Conservation (phyloP, 148 eudicot genomes). For the Camellia lanceoleosa region DNA sequence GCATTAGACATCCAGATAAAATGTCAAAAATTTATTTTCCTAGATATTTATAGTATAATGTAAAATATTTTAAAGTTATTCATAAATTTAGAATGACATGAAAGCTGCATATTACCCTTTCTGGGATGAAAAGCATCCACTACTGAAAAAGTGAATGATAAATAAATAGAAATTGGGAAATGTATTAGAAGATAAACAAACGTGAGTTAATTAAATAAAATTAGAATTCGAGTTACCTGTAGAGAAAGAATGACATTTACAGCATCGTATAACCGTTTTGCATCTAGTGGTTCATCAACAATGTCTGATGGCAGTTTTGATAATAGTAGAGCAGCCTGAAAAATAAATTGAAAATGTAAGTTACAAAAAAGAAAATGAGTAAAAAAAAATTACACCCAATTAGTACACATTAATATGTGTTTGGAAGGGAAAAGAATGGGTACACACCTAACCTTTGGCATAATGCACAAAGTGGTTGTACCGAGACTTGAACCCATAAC, state of each 20-base stretch:
- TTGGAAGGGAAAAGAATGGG: too few relatives aligned
- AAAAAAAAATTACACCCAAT: too few relatives aligned
- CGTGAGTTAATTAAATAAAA: conserved; percentile 15
- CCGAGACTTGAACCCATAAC: too few relatives aligned
- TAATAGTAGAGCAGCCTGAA: conserved; percentile 69
- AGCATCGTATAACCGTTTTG: conserved; percentile 62
- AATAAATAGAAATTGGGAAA: not conserved
- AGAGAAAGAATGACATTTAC: conserved; percentile 83
- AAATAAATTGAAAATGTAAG: conserved; percentile 20
- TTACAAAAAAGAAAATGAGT: not conserved
- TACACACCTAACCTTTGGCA: too few relatives aligned
- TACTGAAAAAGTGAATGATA: conserved; percentile 1
- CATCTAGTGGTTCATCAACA: conserved; percentile 81
- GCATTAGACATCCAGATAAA: not conserved
- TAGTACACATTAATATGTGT: too few relatives aligned
- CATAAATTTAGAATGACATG: not conserved
- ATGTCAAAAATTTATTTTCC: not conserved
- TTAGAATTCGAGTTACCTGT: conserved; percentile 52
- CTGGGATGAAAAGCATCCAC: not conserved
- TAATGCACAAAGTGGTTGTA: too few relatives aligned
- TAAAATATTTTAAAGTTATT: not conserved
- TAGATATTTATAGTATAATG: not conserved
- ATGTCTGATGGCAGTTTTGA: conserved; percentile 68
- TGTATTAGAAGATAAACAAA: not conserved
- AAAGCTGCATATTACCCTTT: not conserved